phyloP scores from a whole-genome alignment of 768 basidiomycete species.

The Pulveroboletus sp. region DNA sequence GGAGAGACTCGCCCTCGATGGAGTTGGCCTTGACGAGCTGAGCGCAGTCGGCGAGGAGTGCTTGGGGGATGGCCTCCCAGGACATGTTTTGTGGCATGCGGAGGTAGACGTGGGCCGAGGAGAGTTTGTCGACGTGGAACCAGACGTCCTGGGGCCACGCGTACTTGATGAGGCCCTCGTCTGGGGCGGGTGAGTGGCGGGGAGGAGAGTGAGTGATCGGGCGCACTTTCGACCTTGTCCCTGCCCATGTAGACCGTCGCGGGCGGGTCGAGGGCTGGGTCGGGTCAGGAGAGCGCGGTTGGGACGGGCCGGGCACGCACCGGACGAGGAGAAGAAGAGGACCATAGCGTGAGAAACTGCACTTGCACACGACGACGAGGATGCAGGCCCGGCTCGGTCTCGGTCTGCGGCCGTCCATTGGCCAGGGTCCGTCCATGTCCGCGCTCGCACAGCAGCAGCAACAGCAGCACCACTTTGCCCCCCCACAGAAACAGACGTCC shows the following conservation, averaged over 20 bases:
- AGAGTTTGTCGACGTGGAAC: slow-evolving; percentile 99
- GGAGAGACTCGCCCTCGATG: slow-evolving; percentile 62
- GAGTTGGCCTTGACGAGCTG: slow-evolving; percentile 98
- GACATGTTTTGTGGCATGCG: slow-evolving; percentile 76
- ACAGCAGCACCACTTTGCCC: slow-evolving; percentile 52
- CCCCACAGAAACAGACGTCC: slow-evolving; percentile 69
- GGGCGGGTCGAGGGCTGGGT: slow-evolving; percentile 56
- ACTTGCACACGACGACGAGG: slow-evolving; percentile 34
- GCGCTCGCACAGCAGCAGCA: slow-evolving; percentile 86
- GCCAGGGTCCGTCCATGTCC: slow-evolving; percentile 89
- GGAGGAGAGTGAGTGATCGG: too few species aligned
- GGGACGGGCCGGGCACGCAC: slow-evolving; percentile 20
- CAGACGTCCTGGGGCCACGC: slow-evolving; percentile 86
- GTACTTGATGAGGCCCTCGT: slow-evolving; percentile 93
- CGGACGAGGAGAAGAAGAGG: slow-evolving; percentile 58
- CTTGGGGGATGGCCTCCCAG: slow-evolving; percentile 86
- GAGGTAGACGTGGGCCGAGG: slow-evolving; percentile 96
- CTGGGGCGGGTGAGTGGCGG: slow-evolving; percentile 41
- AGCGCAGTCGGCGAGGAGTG: slow-evolving; percentile 77
- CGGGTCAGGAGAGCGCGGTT: background rate
- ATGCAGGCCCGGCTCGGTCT: slow-evolving; percentile 73
- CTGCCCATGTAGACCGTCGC: slow-evolving; percentile 88
- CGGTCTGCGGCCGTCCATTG: slow-evolving; percentile 85
- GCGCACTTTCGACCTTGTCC: slow-evolving; percentile 93
- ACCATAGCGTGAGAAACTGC: slow-evolving; percentile 42